Evolutionary conservation across 495 filamentous ascomycete species (phyloP), one percentile per base, ranked within the genome.

Genomic region (Pyronema domesticum): DNA sequence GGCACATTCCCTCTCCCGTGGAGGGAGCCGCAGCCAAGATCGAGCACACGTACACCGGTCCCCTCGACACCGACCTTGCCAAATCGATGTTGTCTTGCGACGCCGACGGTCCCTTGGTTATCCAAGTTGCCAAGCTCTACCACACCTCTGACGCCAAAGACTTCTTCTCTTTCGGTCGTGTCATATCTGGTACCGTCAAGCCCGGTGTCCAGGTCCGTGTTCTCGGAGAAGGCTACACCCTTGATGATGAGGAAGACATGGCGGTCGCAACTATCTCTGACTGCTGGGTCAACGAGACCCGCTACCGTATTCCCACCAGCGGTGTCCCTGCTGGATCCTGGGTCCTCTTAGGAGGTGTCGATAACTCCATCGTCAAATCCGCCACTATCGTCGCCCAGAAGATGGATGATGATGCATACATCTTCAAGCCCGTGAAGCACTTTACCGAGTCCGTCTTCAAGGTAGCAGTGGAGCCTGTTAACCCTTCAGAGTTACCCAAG

Each of bases 211-310:
- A 87, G 58, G 84, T 96, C 13, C 82, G 91, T 10, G 91, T 98
- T 23, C 78, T 98, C 1, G 91, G 91, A 23, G 91, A 98, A 66
- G 85, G 85, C 17, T 98, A 96, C 69, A 93, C 89, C 1, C 77
- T 94, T 14, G 91, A 98, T 63, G 91, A 98, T 61, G 93, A 96
- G 65, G 91, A 98, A 70, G 91, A 98, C 63, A 96, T 96, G 89
- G 83, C 81, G 7, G 70, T 77, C 57, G 86, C 87, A n/a, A 94
- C 83, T 6, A 85, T 98, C 52, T 78, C 79, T 9, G 81, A 89
- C 51, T 89, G 88, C 35, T 93, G 83, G 79, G 86, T 98, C 55
- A 83, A 84, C n/a, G 86, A 96, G 65, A 86, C 88, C 4, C 73
- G 87, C 58, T 98, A 98, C 66, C 93, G 89, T 57, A 82, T 98